These are phyloP conservation scores for Lactifluus piperatus DNA, from an alignment of 768 basidiomycete genomes.

Conservation along the genomic window DNA sequence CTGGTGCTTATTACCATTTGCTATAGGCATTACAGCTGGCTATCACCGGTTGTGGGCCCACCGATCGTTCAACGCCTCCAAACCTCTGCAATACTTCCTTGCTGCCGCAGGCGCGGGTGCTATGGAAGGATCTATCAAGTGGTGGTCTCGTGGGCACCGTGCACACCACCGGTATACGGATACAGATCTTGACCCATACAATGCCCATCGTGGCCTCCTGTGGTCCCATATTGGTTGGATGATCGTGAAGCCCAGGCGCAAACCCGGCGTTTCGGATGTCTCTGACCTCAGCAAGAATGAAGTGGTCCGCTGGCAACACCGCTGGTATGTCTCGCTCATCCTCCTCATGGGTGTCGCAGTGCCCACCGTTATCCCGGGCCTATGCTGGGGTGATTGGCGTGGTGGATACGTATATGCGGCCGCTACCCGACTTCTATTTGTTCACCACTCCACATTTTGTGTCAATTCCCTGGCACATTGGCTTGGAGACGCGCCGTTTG, in stretches of 20 bases:
- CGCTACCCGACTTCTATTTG: conserved; percentile 69
- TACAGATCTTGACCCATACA: conserved; percentile 94
- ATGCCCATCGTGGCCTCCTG: conserved; percentile 80
- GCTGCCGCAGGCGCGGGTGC: conserved; percentile 86
- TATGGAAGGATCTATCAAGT: conserved; percentile 93
- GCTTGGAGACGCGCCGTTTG: conserved; percentile 88
- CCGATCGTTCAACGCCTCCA: conserved; percentile 86
- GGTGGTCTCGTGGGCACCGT: conserved; percentile 98
- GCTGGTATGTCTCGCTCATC: conserved; percentile 63
- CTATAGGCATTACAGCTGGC: conserved; percentile 74
- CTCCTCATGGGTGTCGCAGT: conserved; percentile 61
- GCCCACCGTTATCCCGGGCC: conserved; percentile 70
- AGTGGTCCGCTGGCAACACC: conserved; percentile 83
- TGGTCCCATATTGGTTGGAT: conserved; percentile 92
- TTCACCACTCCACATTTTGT: conserved; percentile 94
- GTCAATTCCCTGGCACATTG: conserved; percentile 97
- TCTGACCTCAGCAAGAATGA: conserved; percentile 75
- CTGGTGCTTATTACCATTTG: background rate
- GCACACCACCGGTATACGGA: conserved; percentile 97
- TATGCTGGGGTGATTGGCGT: conserved; percentile 75
- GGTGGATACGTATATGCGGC: conserved; percentile 87
- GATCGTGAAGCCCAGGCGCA: conserved; percentile 82
- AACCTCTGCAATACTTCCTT: conserved; percentile 76
- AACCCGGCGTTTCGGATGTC: conserved; percentile 84
- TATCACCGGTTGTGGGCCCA: conserved; percentile 99